Base-by-base conservation (phyloP, 192 early-diverging fungal species). In the Backusella australiensis region DNA sequence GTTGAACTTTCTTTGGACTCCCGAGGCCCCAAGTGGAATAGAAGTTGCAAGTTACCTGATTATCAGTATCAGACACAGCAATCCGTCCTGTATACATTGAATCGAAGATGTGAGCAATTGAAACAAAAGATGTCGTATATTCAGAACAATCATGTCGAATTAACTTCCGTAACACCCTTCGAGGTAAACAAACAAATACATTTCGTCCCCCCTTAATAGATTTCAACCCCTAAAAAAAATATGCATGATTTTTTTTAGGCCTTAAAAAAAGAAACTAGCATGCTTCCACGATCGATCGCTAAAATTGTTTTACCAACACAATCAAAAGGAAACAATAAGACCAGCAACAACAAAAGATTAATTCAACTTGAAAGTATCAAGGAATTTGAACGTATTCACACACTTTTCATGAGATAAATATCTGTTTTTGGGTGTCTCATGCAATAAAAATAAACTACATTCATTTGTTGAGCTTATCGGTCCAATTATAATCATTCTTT, bases 61-160 rank as follows among this genome's bases (percentile, higher is more conserved):
- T 90, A 84, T 76, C 87, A 90, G 32, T 90, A 86, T 75, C 86
- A 87, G 66, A 76, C 80, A 41, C 87, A 90, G 42, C 89, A 88
- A 69, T 83, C 86, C 23, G 85, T 85, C 1, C 56, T 90, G 21
- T 71, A 86, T 63, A 90, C 87, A 21, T 78, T 90, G 35, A 84
- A 88, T 39, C 76, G 86, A 69, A 78, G 88, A 52, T 86, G 86
- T 65, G 73, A 82, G 26, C 87, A 90, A 63, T 79, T 90, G 52
- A 72, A 70, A 26, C 42, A 72, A 5, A 81, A 81, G 38, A 79
- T 79, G 67, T 23, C 53, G 34, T 34, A 52, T 17, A 12, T 73
- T 19, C 65, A 66, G 29, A 41, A 69, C 17, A 21, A 69, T 36
- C 21, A 71, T 34, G 19, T 19, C 21, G 46, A 70, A 70, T 14